Evolutionary conservation across 2,329 filamentous ascomycete species (phyloP).

Genomic region (Talaromyces sp.): DNA sequence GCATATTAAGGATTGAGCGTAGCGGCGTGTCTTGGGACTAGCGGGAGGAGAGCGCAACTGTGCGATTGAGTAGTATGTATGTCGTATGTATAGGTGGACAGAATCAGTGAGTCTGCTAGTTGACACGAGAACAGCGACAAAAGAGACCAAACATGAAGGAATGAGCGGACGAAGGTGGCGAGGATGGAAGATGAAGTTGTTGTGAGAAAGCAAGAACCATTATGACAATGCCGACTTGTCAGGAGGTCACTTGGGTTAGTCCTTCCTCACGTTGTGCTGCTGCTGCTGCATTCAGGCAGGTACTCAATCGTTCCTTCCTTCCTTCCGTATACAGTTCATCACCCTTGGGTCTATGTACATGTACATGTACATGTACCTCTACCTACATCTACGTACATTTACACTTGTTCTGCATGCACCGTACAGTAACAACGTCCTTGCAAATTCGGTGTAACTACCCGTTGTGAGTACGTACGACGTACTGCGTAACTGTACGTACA

Average conservation of each 20-base stretch:
- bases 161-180: neutral
- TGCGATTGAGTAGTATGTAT: neutral
- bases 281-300: conserved; percentile 12
- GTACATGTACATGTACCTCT: neutral
- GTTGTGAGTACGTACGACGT: neutral
- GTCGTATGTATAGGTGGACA: neutral
- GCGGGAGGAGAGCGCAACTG: neutral
- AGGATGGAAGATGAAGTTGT: neutral
- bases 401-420: conserved; percentile 1
- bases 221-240: conserved; percentile 3
- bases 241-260: conserved; percentile 3
- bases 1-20: conserved; percentile 1
- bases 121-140: neutral
- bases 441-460: neutral
- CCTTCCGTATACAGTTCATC: conserved; percentile 4
- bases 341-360: neutral
- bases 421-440: neutral
- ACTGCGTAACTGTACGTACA: neutral
- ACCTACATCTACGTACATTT: neutral
- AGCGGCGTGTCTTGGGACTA: conserved; percentile 1
- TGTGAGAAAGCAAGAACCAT: neutral
- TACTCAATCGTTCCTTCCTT: neutral
- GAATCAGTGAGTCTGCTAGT: neutral
- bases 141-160: neutral
- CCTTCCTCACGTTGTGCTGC: neutral